Evolutionary conservation across 257 asterid genomes (phyloP).

Genomic region (Jaltomata sinuosa): DNA sequence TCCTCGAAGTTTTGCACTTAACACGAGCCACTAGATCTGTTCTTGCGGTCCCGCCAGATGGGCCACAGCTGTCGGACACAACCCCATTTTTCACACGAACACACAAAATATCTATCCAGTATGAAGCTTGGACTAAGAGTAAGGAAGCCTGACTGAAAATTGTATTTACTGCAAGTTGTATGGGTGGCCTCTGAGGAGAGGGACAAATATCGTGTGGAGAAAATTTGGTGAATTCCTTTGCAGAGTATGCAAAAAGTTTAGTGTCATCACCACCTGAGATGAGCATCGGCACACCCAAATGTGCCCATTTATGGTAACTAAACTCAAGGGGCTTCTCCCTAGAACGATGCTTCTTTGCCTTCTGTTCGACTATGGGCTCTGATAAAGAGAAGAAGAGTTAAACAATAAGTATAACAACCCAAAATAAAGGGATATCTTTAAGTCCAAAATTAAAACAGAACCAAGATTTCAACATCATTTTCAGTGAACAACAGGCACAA

Average conservation of each 20-base stretch:
- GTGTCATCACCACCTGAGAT: conserved; percentile 90
- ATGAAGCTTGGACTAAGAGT: conserved; percentile 59
- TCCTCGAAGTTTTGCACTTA: conserved; percentile 66
- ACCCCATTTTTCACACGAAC: conserved; percentile 37
- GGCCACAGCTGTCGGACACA: conserved; percentile 35
- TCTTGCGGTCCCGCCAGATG: conserved; percentile 49
- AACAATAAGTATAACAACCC: not conserved
- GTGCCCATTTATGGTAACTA: conserved; percentile 93
- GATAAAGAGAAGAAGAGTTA: conserved; percentile 4
- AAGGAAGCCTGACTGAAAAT: conserved; percentile 38
- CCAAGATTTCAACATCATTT: not conserved
- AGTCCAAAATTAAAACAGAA: not conserved
- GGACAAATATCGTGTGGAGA: conserved; percentile 87
- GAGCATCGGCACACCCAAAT: conserved; percentile 95
- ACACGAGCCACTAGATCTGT: conserved; percentile 66
- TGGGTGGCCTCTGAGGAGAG: conserved; percentile 70
- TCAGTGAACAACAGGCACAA: not conserved
- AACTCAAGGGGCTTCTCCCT: conserved; percentile 48
- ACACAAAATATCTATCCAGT: conserved; percentile 49
- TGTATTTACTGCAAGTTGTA: conserved; percentile 52
- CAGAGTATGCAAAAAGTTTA: conserved; percentile 78
- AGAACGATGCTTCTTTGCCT: conserved; percentile 43
- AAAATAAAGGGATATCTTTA: not conserved
- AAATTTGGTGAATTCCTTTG: conserved; percentile 65
- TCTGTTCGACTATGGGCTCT: conserved; percentile 50